phyloP scores from a whole-genome alignment of 2,329 filamentous ascomycete genomes.

The Aspergillus neoniger region DNA sequence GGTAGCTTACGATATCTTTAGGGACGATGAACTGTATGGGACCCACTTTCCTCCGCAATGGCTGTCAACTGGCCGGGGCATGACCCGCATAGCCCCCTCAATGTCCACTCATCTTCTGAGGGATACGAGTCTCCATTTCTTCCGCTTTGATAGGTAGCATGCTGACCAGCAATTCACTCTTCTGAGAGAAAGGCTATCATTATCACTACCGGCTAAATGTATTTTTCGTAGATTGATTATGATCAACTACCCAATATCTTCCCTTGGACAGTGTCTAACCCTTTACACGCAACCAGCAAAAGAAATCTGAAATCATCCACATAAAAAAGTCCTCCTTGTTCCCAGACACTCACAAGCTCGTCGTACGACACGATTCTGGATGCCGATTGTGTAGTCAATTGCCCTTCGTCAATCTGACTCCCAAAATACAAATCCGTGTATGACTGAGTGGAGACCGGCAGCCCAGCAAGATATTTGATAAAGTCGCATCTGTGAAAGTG shows the following conservation, averaged over 20 bases:
- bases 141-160: neutral
- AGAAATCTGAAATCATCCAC: slow-evolving; percentile 1
- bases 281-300: slow-evolving; percentile 9
- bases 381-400: neutral
- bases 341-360: slow-evolving; percentile 9
- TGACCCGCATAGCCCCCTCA: neutral
- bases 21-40: neutral
- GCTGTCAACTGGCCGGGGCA: neutral
- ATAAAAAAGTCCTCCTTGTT: neutral
- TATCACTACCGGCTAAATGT: too few relatives aligned
- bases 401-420: neutral
- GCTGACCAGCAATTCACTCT: too few relatives aligned
- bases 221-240: too few relatives aligned
- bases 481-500: slow-evolving; percentile 4
- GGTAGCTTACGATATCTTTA: neutral
- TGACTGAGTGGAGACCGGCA: slow-evolving; percentile 2
- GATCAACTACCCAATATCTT: neutral
- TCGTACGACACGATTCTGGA: slow-evolving; percentile 1
- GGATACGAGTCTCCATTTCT: neutral
- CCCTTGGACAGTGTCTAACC: neutral
- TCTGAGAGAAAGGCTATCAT: too few relatives aligned
- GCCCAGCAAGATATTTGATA: slow-evolving; percentile 4
- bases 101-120: neutral
- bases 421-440: neutral
- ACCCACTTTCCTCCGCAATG: neutral